Conservation (phyloP, 441 rosid species). For the Adansonia rubrostipa region DNA sequence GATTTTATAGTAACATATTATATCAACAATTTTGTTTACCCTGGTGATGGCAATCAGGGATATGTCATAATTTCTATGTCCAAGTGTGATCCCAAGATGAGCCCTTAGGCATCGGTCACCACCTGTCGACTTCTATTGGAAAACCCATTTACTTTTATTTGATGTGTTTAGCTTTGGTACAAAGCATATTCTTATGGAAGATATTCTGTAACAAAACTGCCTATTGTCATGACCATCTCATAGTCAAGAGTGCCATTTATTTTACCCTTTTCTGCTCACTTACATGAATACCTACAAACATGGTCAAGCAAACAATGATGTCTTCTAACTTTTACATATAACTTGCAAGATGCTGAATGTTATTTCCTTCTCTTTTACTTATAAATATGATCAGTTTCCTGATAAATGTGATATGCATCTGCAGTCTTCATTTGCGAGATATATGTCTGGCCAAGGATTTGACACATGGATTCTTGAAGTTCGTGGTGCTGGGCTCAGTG, state of each 20-base stretch:
- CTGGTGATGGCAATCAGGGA: neutral
- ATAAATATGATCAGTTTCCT: conserved; percentile 8
- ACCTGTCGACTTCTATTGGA: neutral
- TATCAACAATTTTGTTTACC: neutral
- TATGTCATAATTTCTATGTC: neutral
- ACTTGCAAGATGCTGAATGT: neutral
- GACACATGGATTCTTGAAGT: conserved; percentile 98
- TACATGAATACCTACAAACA: neutral
- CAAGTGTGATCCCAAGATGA: neutral
- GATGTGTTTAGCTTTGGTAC: neutral
- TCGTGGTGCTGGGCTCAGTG: conserved; percentile 93
- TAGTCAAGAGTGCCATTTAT: neutral
- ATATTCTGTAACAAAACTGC: neutral
- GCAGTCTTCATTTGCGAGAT: conserved; percentile 91
- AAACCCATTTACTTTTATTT: neutral
- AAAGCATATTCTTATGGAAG: neutral
- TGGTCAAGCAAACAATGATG: neutral
- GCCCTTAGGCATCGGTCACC: neutral
- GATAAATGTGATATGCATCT: conserved; percentile 8
- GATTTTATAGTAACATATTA: neutral
- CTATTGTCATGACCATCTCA: neutral
- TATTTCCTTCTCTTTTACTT: conserved; percentile 13
- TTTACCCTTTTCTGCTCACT: neutral
- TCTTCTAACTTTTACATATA: neutral
- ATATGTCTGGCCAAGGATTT: conserved; percentile 86